These are phyloP conservation scores for Pseudotulostoma volvatum DNA, from an alignment of 495 filamentous ascomycete species.

Conservation along the genomic window DNA sequence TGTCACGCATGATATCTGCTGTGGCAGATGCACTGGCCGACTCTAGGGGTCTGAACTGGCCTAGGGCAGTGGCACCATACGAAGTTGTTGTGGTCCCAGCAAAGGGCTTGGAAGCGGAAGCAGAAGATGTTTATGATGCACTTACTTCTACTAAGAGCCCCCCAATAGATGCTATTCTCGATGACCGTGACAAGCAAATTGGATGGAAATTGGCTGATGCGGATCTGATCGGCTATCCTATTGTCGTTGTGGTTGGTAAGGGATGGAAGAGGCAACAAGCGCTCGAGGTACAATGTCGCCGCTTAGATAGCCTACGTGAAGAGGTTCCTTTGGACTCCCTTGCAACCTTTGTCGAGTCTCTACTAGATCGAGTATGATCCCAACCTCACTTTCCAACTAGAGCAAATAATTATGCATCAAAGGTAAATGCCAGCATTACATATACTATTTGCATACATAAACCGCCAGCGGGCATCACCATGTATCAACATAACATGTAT, in stretches of 20 bases:
- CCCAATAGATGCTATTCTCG: slow-evolving; percentile 47
- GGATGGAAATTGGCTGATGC: slow-evolving; percentile 82
- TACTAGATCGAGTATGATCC: slow-evolving; percentile 30
- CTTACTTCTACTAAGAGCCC: slow-evolving; percentile 16
- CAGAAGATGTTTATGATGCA: slow-evolving; percentile 44
- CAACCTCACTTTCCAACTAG: no score
- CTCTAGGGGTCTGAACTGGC: slow-evolving; percentile 72
- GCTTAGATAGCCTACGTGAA: slow-evolving; percentile 28
- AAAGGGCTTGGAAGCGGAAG: slow-evolving; percentile 28
- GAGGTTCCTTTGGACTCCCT: slow-evolving; percentile 29
- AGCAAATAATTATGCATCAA: no score
- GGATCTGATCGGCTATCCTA: slow-evolving; percentile 73
- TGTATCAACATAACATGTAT: no score
- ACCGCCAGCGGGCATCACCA: no score
- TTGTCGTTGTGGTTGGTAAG: slow-evolving; percentile 63
- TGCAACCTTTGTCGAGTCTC: slow-evolving; percentile 18
- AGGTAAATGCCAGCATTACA: no score
- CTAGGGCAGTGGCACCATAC: slow-evolving; percentile 69
- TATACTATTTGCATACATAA: slow-evolving; percentile 3
- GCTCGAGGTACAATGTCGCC: slow-evolving; percentile 67
- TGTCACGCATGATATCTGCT: slow-evolving; percentile 81
- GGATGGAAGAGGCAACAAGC: slow-evolving; percentile 46
- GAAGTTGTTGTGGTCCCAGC: slow-evolving; percentile 54
- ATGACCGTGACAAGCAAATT: slow-evolving; percentile 55
- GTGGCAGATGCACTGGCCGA: slow-evolving; percentile 61